These are phyloP conservation scores for Russula earlei DNA, from an alignment of 768 basidiomycete species.

Conservation along the genomic window DNA sequence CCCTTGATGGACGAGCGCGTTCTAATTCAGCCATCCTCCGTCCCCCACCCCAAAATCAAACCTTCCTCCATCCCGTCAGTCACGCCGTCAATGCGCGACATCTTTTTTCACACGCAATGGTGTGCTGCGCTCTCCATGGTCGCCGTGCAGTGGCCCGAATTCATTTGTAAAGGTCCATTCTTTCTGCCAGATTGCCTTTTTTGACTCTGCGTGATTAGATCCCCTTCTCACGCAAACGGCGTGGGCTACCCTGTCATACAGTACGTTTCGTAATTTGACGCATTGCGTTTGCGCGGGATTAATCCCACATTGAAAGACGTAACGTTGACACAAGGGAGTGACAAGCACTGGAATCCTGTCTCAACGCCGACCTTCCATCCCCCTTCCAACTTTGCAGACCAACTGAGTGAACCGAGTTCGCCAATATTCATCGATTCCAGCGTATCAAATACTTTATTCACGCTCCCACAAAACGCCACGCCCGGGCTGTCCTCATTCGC, in stretches of 20 bases:
- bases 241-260: slow-evolving; percentile 78
- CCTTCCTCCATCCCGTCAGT: slow-evolving; percentile 34
- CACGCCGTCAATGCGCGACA: slow-evolving; percentile 86
- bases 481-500: slow-evolving; percentile 78
- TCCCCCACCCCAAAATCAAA: background rate
- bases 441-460: slow-evolving; percentile 65
- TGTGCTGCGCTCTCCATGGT: slow-evolving; percentile 84
- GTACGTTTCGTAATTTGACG: slow-evolving; percentile 31
- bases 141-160: slow-evolving; percentile 90
- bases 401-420: slow-evolving; percentile 60
- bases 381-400: slow-evolving; percentile 60
- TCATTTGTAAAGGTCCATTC: slow-evolving; percentile 54
- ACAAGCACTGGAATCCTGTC: slow-evolving; percentile 63
- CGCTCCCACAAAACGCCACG: slow-evolving; percentile 50
- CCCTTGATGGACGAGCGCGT: background rate
- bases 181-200: background rate
- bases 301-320: slow-evolving; percentile 43
- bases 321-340: slow-evolving; percentile 45
- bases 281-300: background rate
- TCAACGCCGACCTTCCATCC: slow-evolving; percentile 48
- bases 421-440: slow-evolving; percentile 66
- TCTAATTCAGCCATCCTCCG: background rate
- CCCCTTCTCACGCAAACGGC: slow-evolving; percentile 83
- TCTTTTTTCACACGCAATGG: slow-evolving; percentile 92
- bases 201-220: slow-evolving; percentile 37